phyloP scores from a whole-genome alignment of 768 basidiomycete genomes.

The Rhizopogon roseolus region DNA sequence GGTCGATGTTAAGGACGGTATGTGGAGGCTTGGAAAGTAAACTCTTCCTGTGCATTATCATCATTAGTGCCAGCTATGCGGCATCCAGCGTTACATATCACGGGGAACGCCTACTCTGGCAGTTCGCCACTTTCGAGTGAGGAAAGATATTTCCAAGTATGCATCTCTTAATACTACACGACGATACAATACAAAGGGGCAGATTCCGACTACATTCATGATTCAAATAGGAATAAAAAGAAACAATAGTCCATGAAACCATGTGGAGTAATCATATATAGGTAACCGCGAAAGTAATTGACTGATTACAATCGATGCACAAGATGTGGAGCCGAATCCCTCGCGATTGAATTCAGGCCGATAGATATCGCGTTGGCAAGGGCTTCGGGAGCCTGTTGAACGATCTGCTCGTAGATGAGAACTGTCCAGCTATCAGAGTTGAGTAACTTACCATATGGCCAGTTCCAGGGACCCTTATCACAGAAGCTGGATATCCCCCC shows the following conservation, averaged over 20 bases:
- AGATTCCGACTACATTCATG: too few species aligned
- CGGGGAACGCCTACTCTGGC: neutral
- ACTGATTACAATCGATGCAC: constrained; percentile 1
- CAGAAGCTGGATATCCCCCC: constrained; percentile 38
- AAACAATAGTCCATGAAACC: too few species aligned
- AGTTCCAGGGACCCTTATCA: constrained; percentile 36
- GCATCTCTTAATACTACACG: neutral
- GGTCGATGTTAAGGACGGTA: constrained; percentile 62
- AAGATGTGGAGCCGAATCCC: neutral
- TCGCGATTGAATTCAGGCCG: constrained; percentile 26
- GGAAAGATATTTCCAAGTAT: neutral
- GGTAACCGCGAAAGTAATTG: neutral
- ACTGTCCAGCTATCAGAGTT: neutral
- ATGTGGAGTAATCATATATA: neutral
- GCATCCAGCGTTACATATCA: neutral
- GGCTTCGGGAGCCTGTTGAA: constrained; percentile 40
- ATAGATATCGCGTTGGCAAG: constrained; percentile 31
- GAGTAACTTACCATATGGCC: constrained; percentile 39
- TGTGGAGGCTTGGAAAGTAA: constrained; percentile 51
- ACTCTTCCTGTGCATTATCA: neutral
- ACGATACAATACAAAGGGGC: neutral
- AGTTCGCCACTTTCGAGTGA: neutral
- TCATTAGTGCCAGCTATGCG: neutral
- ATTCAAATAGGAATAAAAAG: too few species aligned
- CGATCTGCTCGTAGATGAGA: constrained; percentile 25